Base-by-base conservation (phyloP, 106 monocot species). In the Dioscorea alata region DNA sequence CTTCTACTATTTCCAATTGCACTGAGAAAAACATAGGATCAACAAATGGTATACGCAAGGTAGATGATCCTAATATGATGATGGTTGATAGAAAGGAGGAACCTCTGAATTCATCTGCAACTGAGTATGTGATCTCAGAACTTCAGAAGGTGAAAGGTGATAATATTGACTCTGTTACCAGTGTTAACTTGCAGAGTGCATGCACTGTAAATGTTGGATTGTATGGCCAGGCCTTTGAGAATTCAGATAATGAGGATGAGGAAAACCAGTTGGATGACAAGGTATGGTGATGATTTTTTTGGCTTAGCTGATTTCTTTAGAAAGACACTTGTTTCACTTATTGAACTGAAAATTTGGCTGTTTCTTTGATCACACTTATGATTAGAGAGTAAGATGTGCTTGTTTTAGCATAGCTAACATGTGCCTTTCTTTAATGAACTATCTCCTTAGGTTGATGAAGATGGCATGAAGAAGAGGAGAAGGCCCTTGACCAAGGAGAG, bases 401-500 rank as follows among this genome's bases (percentile, higher is more conserved):
- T 18, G 1, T 58, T 58, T 58, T 58, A 19, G 14, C 58, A 58
- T 16, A 28, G 3, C 28, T 28, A 28, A 28, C 28, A 28, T 58
- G 8, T n/a, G 58, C 0, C 48, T 70, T 10, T 12, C 31, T 70
- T 70, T 31, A 57, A 33, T 59, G 32, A 57, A 58, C 32, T 2
- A 50, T 61, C 67, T 10, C 50, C 75, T 19, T 70, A 89, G 93
- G 75, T 24, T 76, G 31, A 49, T 69, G 32, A 81, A 48, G 78
- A 31, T 63, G 63, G 19, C 15, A 67, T 71, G 52, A 93, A 76
- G 83, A 88, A 66, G 74, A 84, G 78, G 64, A 71, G 71, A 23
- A 49, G 48, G 13, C 57, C 74, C 67, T 61, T 81, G 33, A 85
- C 82, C 17, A 76, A 82, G 68, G 82, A 73, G 69, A 80, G 88